phyloP scores from a whole-genome alignment of 2,329 filamentous ascomycete species.

The Fusarium heterosporum region DNA sequence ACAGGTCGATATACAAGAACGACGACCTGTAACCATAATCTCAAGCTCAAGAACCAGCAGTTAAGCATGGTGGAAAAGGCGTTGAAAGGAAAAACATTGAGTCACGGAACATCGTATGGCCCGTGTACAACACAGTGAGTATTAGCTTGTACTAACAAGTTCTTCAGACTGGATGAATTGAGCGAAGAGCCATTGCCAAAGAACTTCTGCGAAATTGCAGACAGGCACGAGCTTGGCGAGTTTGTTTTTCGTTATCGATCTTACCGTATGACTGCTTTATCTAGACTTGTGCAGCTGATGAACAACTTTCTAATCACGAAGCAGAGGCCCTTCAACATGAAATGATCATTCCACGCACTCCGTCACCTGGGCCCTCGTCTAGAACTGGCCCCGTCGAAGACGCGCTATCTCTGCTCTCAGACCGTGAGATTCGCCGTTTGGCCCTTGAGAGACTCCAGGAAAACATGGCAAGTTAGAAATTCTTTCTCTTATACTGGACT shows the following conservation, averaged over 20 bases:
- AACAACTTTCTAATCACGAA: neutral
- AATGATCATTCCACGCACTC: constrained; percentile 41
- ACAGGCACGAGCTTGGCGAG: neutral
- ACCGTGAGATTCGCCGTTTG: constrained; percentile 35
- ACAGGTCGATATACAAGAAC: neutral
- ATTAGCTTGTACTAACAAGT: neutral
- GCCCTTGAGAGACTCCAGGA: constrained; percentile 36
- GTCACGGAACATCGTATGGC: constrained; percentile 40
- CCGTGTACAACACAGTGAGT: too few relatives aligned
- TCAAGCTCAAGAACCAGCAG: neutral
- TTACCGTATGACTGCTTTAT: constrained; percentile 13
- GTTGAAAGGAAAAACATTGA: constrained; percentile 46
- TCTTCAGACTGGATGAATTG: neutral
- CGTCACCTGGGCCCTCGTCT: neutral
- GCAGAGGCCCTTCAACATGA: constrained; percentile 39
- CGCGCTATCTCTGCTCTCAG: constrained; percentile 14
- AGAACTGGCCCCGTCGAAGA: neutral
- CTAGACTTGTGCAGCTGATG: fast-evolving
- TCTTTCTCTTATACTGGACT: neutral
- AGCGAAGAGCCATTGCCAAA: neutral
- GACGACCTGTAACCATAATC: fast-evolving
- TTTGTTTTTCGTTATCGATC: constrained; percentile 44
- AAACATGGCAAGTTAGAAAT: constrained; percentile 19
- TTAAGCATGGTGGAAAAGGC: constrained; percentile 37
- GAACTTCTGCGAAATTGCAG: fast-evolving